Evolutionary conservation across 2,329 filamentous ascomycete genomes (phyloP).

Genomic region (Zalaria obscura): DNA sequence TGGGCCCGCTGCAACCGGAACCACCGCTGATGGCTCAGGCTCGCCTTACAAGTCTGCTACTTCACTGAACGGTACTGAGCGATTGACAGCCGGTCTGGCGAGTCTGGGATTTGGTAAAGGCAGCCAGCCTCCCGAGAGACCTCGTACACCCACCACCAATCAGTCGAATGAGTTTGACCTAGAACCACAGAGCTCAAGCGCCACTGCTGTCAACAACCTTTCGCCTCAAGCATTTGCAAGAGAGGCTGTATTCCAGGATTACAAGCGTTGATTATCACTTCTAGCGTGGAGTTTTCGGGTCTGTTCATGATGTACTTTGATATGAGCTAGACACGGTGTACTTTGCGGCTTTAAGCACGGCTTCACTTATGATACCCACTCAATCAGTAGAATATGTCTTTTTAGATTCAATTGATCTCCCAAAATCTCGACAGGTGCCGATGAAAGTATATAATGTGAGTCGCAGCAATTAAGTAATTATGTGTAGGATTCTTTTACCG

Average conservation of each 20-base stretch:
- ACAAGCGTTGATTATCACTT: too few relatives aligned
- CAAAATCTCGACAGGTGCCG: too few relatives aligned
- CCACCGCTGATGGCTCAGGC: neutral
- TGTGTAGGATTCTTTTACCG: too few relatives aligned
- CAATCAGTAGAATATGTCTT: too few relatives aligned
- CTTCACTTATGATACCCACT: too few relatives aligned
- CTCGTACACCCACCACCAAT: neutral
- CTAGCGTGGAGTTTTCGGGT: too few relatives aligned
- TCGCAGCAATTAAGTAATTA: too few relatives aligned
- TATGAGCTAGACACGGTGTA: too few relatives aligned
- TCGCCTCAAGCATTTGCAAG: slow-evolving; percentile 2
- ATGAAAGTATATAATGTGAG: too few relatives aligned
- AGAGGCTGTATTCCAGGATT: slow-evolving; percentile 5
- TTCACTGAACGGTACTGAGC: slow-evolving; percentile 1
- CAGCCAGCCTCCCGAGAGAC: neutral
- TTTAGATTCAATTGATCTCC: too few relatives aligned
- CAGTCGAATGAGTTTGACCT: neutral
- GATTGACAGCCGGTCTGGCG: slow-evolving; percentile 2
- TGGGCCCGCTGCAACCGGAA: slow-evolving; percentile 6
- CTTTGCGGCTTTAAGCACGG: too few relatives aligned
- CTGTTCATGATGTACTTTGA: too few relatives aligned
- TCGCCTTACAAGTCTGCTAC: neutral
- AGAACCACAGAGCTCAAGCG: neutral
- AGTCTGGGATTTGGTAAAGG: slow-evolving; percentile 1
- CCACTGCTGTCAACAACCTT: neutral